These are phyloP conservation scores for Tolypocladium tropicale DNA, from an alignment of 2,329 filamentous ascomycete genomes.

Conservation along the genomic window DNA sequence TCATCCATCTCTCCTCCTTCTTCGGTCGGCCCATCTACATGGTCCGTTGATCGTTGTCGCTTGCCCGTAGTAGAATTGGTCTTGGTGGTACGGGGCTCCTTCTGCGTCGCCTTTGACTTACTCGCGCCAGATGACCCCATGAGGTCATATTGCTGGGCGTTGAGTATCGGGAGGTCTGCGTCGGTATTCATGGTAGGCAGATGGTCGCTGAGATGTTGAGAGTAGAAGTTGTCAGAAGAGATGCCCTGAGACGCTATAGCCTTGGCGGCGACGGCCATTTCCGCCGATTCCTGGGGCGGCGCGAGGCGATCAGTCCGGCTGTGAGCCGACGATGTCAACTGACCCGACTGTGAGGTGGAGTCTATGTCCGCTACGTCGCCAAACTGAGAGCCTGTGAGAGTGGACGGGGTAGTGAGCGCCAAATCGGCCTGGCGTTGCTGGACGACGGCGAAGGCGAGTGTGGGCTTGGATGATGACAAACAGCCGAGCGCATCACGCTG, in stretches of 20 bases:
- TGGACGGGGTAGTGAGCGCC: neutral
- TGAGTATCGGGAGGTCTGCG: neutral
- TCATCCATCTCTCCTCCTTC: conserved; percentile 18
- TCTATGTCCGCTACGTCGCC: neutral
- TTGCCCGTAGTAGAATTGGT: conserved; percentile 8
- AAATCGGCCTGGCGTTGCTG: neutral
- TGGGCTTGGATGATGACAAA: neutral
- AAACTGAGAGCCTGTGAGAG: neutral
- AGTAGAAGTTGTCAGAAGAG: neutral
- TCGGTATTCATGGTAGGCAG: neutral
- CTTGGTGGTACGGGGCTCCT: neutral
- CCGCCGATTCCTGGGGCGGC: too few species aligned
- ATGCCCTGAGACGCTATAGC: neutral
- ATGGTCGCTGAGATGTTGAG: neutral
- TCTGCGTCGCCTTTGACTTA: neutral
- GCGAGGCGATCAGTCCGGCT: neutral
- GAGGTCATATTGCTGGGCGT: neutral
- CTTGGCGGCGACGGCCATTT: neutral
- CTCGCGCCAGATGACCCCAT: too few species aligned
- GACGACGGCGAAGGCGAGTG: neutral
- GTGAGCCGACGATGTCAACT: neutral
- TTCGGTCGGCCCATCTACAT: neutral
- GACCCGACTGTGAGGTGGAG: neutral
- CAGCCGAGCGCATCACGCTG: neutral
- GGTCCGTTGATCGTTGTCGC: conserved; percentile 10